Percentiles rank a stretch among this genome's conserved stretches.
phyloP scores from a whole-genome alignment of 306 rosid genomes.

The Cucumis cinereus region DNA sequence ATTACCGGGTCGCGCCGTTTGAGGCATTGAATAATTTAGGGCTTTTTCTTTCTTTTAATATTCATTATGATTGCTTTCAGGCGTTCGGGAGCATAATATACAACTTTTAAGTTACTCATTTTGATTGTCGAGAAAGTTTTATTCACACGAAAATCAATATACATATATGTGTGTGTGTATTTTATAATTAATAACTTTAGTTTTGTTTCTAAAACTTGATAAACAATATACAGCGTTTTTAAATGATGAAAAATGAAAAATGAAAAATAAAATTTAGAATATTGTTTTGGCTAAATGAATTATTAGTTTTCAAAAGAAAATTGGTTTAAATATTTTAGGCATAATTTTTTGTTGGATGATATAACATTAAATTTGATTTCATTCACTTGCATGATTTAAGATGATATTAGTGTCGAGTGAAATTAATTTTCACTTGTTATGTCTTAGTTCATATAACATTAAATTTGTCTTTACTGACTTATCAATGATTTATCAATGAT shows the following conservation, averaged over 20 bases:
- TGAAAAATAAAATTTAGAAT: not conserved
- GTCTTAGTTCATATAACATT: too few relatives aligned
- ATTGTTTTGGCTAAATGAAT: not conserved
- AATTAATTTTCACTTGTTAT: too few relatives aligned
- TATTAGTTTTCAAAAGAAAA: not conserved
- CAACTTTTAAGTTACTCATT: not conserved
- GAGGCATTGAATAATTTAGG: not conserved
- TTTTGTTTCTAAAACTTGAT: not conserved
- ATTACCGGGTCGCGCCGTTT: not conserved
- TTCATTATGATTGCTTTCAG: not conserved
- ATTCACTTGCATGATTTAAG: too few relatives aligned
- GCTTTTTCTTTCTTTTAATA: not conserved
- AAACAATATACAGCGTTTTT: not conserved
- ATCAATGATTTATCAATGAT: too few relatives aligned
- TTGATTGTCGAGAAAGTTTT: not conserved
- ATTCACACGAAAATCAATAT: not conserved
- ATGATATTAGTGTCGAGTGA: too few relatives aligned
- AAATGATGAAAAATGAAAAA: not conserved
- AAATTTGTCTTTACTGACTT: too few relatives aligned
- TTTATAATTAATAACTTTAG: too few relatives aligned
- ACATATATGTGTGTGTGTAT: too few relatives aligned
- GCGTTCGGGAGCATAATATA: not conserved
- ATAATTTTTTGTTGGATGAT: slow-evolving; percentile 29
- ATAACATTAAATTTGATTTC: slow-evolving; percentile 17
- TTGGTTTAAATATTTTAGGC: not conserved